Evolutionary conservation across 1,284 basidiomycete species (phyloP).

Genomic region (Leccinum proliferum): DNA sequence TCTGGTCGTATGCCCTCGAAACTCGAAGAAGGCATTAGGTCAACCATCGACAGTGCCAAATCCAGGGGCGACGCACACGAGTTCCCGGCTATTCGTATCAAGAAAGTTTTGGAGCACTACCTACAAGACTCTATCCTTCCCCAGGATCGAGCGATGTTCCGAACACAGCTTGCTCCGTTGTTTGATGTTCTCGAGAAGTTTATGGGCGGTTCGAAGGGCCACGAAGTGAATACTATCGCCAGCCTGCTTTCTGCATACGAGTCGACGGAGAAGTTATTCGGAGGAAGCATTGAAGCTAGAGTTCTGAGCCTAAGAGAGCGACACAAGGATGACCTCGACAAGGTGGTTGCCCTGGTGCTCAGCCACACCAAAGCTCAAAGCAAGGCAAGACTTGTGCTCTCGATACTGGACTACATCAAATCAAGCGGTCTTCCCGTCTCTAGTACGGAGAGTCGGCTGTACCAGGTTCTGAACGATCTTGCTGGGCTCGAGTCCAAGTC

Average conservation of each 20-base stretch:
- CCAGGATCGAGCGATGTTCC: constrained; percentile 74
- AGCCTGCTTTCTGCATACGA: constrained; percentile 71
- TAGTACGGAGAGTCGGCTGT: constrained; percentile 63
- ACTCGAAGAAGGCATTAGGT: constrained; percentile 84
- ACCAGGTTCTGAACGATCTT: constrained; percentile 32
- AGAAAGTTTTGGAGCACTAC: constrained; percentile 83
- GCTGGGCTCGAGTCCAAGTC: constrained; percentile 85
- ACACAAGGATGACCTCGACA: constrained; percentile 89
- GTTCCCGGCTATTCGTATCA: constrained; percentile 83
- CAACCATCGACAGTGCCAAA: constrained; percentile 73
- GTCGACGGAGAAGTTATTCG: constrained; percentile 89
- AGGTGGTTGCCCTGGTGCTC: constrained; percentile 82
- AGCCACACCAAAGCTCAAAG: constrained; percentile 95
- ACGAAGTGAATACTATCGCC: constrained; percentile 78
- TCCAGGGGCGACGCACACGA: constrained; percentile 65
- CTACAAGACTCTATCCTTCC: constrained; percentile 77
- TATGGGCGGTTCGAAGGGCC: constrained; percentile 77
- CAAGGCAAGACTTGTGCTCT: constrained; percentile 87
- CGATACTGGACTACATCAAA: constrained; percentile 88
- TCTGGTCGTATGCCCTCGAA: constrained; percentile 92
- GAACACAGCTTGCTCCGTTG: constrained; percentile 67
- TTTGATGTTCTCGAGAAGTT: constrained; percentile 82
- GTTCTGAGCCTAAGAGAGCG: constrained; percentile 90
- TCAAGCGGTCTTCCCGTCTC: constrained; percentile 68
- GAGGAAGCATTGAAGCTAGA: constrained; percentile 88